Conservation (phyloP, 2,329 filamentous ascomycete genomes). For the Pseudocercospora vitis region DNA sequence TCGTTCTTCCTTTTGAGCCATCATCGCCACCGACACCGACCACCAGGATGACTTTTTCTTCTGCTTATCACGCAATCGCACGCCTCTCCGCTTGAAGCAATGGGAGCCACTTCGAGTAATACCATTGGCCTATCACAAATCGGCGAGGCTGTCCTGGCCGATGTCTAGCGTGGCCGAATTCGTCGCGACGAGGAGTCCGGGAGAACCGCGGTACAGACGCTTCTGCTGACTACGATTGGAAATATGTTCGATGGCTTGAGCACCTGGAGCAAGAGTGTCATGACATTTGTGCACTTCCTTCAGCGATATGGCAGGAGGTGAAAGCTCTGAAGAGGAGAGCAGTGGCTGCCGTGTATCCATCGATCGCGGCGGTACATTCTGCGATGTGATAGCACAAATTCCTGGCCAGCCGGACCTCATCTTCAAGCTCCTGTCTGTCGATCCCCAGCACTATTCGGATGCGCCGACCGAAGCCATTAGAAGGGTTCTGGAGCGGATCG, state of each 20-base stretch:
- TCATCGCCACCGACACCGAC: background rate
- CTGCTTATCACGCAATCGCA: background rate
- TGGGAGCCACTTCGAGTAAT: background rate
- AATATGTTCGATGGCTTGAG: too few relatives aligned
- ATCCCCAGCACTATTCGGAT: conserved; percentile 36
- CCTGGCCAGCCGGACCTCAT: conserved; percentile 30
- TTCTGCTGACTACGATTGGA: background rate
- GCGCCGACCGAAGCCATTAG: conserved; percentile 39
- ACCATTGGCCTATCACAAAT: background rate
- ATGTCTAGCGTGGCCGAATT: background rate
- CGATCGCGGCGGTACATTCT: conserved; percentile 36
- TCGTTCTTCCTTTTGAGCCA: background rate
- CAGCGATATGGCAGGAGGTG: too few relatives aligned
- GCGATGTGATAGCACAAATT: conserved; percentile 28
- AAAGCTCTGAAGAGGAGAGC: too few relatives aligned
- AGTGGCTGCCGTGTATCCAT: conserved; percentile 12
- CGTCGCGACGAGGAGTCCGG: background rate
- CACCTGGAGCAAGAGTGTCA: too few relatives aligned
- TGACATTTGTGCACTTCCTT: too few relatives aligned
- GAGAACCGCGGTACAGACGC: background rate
- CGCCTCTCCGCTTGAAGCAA: background rate
- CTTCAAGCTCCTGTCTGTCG: conserved; percentile 36
- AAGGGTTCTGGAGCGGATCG: conserved; percentile 31
- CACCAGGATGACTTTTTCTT: background rate
- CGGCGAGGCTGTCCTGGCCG: background rate